Evolutionary conservation across 1,139 yeast species (phyloP), one percentile per base, ranked within the genome.

Genomic region (Suhomyces bokatorum): DNA sequence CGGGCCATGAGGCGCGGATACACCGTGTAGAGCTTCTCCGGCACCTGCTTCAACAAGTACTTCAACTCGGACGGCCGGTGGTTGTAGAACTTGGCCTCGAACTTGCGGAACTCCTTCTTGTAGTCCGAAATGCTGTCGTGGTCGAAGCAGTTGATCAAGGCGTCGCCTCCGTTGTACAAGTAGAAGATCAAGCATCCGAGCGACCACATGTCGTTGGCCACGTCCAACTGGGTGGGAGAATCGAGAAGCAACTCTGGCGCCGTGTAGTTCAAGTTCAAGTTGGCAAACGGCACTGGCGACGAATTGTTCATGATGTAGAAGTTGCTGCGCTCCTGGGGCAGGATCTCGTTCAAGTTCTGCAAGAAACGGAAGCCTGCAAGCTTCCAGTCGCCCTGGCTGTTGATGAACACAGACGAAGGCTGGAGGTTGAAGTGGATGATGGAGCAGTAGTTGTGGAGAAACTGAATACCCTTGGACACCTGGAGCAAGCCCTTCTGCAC

Each of bases 361-460:
- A 87, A 63, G 55, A 85, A 85, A 40, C 78, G 78, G 51, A 87
- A 76, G 0, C 98, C 97, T 8, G 86, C 78, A 3, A 93, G 63
- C 63, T 91, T 93, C 98, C 98, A 95, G 64, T 93, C 99, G 1
- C 96, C 95, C 54, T 86, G 90, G 34, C 81, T 83, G 53, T 87
- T 91, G 22, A 93, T 77, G 48, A 85, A 78, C 1, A 93, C 73
- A 0, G 96, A 81, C 12, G 78, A 70, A 1, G 99, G 99, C 52
- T 84, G 85, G 28, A 95, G 56, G 53, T 90, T 88, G 53, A 87
- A 66, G 66, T 91, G 97, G 13, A 88, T 85, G 28, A 82, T 78
- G 15, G 83, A 77, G 24, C 96, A 87, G 47, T 81, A 79, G 48
- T 80, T 79, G 62, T 93, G 97, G 37, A 93, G 74, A 58, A 93